Evolutionary conservation across 1,284 basidiomycete genomes (phyloP), one percentile per base, ranked within the genome.

Genomic region (Blastosporella zonata): DNA sequence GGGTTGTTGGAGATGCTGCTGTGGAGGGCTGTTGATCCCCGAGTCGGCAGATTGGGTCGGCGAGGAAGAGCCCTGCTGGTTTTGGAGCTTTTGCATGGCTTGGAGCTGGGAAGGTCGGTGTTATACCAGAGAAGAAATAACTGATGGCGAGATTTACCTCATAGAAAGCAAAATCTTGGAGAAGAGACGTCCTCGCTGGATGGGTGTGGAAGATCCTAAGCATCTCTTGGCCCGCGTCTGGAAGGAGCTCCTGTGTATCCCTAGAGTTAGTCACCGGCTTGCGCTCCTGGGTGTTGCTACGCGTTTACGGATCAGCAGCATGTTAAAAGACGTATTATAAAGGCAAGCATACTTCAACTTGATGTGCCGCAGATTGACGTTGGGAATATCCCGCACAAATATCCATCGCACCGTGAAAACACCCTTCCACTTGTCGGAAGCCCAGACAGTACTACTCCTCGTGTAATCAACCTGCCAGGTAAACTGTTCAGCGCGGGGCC

Each of bases 391-490:
- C 50, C 93, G 85, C 46, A 97, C 93, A 63, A 93, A 97, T 59
- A 96, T 87, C 94, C 95, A 97, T 51, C 86, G 80, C 46, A 96
- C 90, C 69, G 92, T 93, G 75, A 96, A 95, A 45, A 95, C 91
- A 18, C 94, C 94, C 69, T 97, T 97, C 94, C 94, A 97, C 67
- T 97, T 97, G 70, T 97, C 93, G 31, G 93, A 94, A 0, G 93
- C 93, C 94, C 94, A 97, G 7, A 97, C 94, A 2, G 87, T 96
- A 54, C 87, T 91, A 66, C 86, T 91, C 45, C 85, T 78, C 6
- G 87, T 87, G 64, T 92, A 90, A 62, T 92, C 89, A 21, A 91
- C 85, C 78, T 85, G 35, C 20, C n/a, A 38, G 31, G 27, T 13
- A 28, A 34, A 29, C 31, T 42, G 1, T 45, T 34, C 6, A 50